Percentiles rank a stretch among this genome's conserved stretches.
Evolutionary conservation across 768 basidiomycete species (phyloP).

Genomic region (Mycena amicta): DNA sequence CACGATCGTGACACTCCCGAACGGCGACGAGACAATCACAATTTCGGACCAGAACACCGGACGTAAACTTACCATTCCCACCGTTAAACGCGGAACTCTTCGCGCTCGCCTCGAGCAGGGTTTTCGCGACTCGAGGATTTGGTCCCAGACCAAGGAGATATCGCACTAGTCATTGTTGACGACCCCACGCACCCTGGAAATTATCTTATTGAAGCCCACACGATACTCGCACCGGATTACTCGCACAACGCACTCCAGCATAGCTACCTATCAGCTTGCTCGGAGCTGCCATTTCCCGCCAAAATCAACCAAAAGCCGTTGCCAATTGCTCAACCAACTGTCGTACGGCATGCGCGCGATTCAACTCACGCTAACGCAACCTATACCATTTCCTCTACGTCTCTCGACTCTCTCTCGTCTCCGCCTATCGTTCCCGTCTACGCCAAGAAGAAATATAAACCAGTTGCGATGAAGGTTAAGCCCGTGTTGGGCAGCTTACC

Average conservation of each 20-base stretch:
- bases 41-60: not conserved
- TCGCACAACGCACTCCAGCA: not conserved
- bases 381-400: not conserved
- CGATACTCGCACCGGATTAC: not conserved
- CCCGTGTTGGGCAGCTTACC: not conserved
- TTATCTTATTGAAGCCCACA: not conserved
- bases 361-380: not conserved
- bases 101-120: not conserved
- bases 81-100: not conserved
- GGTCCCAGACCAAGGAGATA: not conserved
- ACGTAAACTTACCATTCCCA: not conserved
- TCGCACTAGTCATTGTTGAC: not conserved
- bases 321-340: not conserved
- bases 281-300: not conserved
- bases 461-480: not conserved
- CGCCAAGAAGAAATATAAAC: not conserved
- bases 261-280: not conserved
- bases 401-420: not conserved
- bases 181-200: not conserved
- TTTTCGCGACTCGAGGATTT: not conserved
- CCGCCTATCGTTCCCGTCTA: not conserved
- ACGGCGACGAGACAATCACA: not conserved
- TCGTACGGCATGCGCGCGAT: not conserved
- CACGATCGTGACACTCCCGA: not conserved
- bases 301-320: not conserved